Conservation (phyloP, 345 rosid species). For the Combretum micranthum region DNA sequence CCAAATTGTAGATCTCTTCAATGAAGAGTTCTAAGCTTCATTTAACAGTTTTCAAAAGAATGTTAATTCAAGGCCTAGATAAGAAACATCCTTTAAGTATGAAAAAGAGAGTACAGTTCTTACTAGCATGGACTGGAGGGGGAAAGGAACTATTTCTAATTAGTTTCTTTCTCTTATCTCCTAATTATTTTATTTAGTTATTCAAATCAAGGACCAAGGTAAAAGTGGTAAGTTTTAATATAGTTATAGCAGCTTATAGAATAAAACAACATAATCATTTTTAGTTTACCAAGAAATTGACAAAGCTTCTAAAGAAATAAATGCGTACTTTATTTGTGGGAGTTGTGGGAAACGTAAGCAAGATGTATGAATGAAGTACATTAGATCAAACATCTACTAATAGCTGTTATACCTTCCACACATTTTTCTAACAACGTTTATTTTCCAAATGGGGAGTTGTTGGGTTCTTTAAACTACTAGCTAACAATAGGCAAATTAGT, state of each 20-base stretch:
- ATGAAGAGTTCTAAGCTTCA: conserved; percentile 25
- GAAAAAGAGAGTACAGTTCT: conserved; percentile 20
- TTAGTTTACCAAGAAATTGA: too few species aligned
- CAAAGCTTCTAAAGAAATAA: too few species aligned
- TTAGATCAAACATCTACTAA: too few species aligned
- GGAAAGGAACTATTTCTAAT: conserved; percentile 31
- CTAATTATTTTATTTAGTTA: too few species aligned
- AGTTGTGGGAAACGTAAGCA: too few species aligned
- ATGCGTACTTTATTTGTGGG: too few species aligned
- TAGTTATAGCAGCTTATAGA: not conserved
- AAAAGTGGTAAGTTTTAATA: conserved; percentile 26
- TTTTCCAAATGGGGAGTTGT: conserved; percentile 11
- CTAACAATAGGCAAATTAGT: conserved; percentile 5
- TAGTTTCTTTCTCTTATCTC: too few species aligned
- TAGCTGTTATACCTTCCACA: too few species aligned
- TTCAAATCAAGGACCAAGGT: conserved; percentile 34
- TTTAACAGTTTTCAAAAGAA: conserved; percentile 12
- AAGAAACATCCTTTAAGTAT: conserved; percentile 15
- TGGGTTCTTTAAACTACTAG: conserved; percentile 13
- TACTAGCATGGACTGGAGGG: conserved; percentile 32
- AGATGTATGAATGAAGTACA: too few species aligned
- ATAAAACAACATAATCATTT: too few species aligned
- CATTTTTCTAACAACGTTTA: not conserved
- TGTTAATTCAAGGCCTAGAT: not conserved
- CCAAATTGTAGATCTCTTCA: conserved; percentile 27